These are phyloP conservation scores for Acanthamoeba divionensis DNA, from an alignment of 208 protist species.

Conservation along the genomic window DNA sequence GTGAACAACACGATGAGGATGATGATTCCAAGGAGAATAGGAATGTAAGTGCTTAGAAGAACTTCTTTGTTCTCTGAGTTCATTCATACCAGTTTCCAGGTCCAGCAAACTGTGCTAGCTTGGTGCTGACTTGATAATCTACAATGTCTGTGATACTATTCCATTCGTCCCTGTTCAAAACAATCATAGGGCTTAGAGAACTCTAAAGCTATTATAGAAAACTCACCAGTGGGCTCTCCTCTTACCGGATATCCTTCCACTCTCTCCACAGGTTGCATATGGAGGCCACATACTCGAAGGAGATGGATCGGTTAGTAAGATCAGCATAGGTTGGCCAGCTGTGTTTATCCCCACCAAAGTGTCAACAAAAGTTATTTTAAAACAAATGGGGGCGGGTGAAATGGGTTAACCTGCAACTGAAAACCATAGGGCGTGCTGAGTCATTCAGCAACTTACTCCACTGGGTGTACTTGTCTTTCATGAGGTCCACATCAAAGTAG, in stretches of 20 bases:
- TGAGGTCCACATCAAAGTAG: neutral
- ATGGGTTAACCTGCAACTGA: constrained; percentile 21
- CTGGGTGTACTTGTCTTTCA: neutral
- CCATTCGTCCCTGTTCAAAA: neutral
- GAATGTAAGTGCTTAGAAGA: neutral
- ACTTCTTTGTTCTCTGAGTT: too few relatives aligned
- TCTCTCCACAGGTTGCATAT: constrained; percentile 17
- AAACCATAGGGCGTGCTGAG: neutral
- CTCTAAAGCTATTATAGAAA: too few relatives aligned
- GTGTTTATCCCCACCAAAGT: neutral
- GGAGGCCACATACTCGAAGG: neutral
- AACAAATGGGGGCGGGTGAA: neutral
- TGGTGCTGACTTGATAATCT: neutral
- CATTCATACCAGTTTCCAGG: neutral
- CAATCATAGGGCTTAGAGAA: too few relatives aligned
- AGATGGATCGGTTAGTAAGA: neutral
- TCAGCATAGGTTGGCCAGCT: constrained; percentile 35
- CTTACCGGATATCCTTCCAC: neutral
- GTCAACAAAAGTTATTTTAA: neutral
- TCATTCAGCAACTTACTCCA: neutral
- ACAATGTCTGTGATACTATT: neutral
- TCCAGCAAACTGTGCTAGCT: neutral
- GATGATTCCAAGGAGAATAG: neutral
- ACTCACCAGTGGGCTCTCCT: too few relatives aligned
- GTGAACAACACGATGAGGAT: neutral